Evolutionary conservation across 2,329 filamentous ascomycete genomes (phyloP).

Genomic region (Didymellaceae sp.): DNA sequence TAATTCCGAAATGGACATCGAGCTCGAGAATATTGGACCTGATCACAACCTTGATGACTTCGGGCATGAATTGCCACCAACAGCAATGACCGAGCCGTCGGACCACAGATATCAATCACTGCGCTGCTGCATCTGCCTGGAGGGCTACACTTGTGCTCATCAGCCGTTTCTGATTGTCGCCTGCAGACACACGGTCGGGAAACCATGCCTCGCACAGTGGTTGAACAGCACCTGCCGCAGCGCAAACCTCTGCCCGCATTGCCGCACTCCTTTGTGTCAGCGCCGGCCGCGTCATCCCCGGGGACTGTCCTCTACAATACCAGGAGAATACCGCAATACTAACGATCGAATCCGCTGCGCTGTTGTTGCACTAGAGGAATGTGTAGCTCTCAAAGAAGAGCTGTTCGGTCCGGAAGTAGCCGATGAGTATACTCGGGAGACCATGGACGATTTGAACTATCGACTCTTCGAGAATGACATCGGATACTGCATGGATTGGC

Average conservation of each 20-base stretch:
- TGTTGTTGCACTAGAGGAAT: neutral
- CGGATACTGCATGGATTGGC: constrained; percentile 1
- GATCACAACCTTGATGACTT: constrained; percentile 18
- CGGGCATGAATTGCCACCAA: constrained; percentile 1
- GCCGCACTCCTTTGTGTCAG: constrained; percentile 17
- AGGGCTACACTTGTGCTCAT: constrained; percentile 8
- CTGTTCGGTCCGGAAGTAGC: neutral
- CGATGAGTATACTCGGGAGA: neutral
- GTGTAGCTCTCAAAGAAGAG: neutral
- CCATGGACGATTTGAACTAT: constrained; percentile 10
- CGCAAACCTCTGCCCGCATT: constrained; percentile 21
- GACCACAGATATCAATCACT: neutral
- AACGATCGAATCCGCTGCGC: neutral
- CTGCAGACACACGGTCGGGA: constrained; percentile 21
- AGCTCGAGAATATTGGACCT: constrained; percentile 9
- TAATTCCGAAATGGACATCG: neutral
- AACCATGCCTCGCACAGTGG: constrained; percentile 17
- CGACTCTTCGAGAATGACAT: constrained; percentile 14
- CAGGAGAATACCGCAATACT: neutral
- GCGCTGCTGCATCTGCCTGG: constrained; percentile 22
- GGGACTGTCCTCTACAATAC: neutral
- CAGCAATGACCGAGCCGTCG: neutral
- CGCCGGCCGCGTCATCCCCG: constrained; percentile 10
- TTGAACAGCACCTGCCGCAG: constrained; percentile 19
- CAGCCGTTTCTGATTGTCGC: constrained; percentile 11